phyloP scores from a whole-genome alignment of 768 basidiomycete species.

The Boletus tylopilopsis region DNA sequence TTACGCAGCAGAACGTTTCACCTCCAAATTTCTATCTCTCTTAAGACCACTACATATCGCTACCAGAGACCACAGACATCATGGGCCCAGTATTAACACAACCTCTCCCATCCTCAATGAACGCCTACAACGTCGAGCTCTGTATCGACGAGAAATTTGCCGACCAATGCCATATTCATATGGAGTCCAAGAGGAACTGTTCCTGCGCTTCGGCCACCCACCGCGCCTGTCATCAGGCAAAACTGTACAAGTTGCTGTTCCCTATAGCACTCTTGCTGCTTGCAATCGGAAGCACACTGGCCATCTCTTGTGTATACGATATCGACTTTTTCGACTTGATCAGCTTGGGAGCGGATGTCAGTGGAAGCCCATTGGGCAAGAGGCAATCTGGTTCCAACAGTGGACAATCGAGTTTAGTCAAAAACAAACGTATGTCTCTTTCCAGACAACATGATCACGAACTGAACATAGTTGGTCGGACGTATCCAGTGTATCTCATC shows the following conservation, averaged over 20 bases:
- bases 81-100: constrained; percentile 30
- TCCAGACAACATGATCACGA: neutral
- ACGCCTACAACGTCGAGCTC: constrained; percentile 5
- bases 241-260: constrained; percentile 33
- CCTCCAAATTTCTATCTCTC: too few relatives aligned
- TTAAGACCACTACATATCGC: constrained; percentile 1
- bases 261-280: constrained; percentile 34
- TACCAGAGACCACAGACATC: constrained; percentile 15
- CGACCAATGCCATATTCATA: constrained; percentile 25
- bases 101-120: constrained; percentile 25
- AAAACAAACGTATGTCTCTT: constrained; percentile 39
- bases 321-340: constrained; percentile 21
- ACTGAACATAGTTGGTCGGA: neutral
- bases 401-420: constrained; percentile 32
- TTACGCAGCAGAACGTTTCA: too few relatives aligned
- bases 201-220: constrained; percentile 25
- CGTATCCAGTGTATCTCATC: constrained; percentile 54
- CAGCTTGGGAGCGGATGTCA: constrained; percentile 26
- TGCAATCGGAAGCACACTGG: constrained; percentile 28
- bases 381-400: constrained; percentile 23
- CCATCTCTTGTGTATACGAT: constrained; percentile 31
- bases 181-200: constrained; percentile 18
- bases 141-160: constrained; percentile 12
- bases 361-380: constrained; percentile 28
- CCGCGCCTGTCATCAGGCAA: constrained; percentile 30